A percentile compares a stretch with the other conserved stretches of the same genome.
phyloP scores from a whole-genome alignment of 2,329 filamentous ascomycete genomes.

The Pestalotiopsis sp. region DNA sequence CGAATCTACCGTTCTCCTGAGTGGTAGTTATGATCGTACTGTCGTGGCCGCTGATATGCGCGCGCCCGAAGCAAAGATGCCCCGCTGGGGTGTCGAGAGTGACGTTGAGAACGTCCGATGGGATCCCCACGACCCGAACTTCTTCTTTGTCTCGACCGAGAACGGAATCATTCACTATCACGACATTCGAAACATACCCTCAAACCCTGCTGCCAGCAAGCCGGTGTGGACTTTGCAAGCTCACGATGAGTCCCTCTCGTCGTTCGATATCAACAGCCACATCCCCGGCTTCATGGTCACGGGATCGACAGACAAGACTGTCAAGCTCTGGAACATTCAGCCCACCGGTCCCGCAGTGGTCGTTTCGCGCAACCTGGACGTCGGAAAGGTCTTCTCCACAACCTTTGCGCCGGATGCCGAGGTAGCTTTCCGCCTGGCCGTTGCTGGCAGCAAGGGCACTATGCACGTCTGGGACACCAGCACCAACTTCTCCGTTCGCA shows the following conservation, averaged over 20 bases:
- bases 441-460: constrained; percentile 91
- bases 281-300: constrained; percentile 94
- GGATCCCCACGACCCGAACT: constrained; percentile 92
- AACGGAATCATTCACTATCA: constrained; percentile 90
- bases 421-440: constrained; percentile 88
- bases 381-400: constrained; percentile 92
- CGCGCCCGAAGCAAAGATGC: constrained; percentile 78
- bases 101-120: constrained; percentile 92
- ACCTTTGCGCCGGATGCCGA: constrained; percentile 87
- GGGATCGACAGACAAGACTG: constrained; percentile 89
- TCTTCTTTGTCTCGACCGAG: constrained; percentile 95
- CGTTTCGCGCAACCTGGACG: constrained; percentile 86
- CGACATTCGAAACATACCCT: constrained; percentile 77
- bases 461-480: constrained; percentile 96
- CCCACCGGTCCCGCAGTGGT: constrained; percentile 84
- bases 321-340: constrained; percentile 95
- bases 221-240: constrained; percentile 94
- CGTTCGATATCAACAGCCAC: constrained; percentile 87
- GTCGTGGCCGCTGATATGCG: constrained; percentile 96
- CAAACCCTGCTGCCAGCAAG: constrained; percentile 75
- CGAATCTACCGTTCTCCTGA: constrained; percentile 86
- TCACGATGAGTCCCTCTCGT: constrained; percentile 88
- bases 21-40: constrained; percentile 93
- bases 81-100: constrained; percentile 91
- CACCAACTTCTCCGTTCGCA: constrained; percentile 85